These are phyloP conservation scores for Cubamyces lactineus DNA, from an alignment of 768 basidiomycete species.

Conservation along the genomic window DNA sequence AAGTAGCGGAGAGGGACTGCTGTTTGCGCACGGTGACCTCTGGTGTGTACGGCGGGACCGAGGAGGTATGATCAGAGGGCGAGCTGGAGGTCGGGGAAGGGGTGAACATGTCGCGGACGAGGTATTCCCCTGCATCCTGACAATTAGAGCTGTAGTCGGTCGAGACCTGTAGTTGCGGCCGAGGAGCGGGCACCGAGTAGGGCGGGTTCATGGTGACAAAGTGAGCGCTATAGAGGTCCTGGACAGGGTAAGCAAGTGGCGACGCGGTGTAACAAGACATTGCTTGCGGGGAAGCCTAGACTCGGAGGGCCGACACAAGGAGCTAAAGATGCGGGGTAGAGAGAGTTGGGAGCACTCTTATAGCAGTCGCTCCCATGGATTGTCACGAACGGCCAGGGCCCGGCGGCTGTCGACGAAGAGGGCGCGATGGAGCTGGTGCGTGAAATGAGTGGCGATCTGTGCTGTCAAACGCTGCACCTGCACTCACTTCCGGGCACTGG, in stretches of 20 bases:
- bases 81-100: constrained; percentile 16
- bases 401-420: neutral
- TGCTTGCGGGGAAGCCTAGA: neutral
- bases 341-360: neutral
- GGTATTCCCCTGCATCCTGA: constrained; percentile 6
- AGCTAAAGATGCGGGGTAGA: neutral
- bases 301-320: neutral
- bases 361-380: neutral
- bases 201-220: neutral
- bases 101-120: constrained; percentile 20
- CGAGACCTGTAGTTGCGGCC: constrained; percentile 13
- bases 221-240: neutral
- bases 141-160: neutral
- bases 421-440: neutral
- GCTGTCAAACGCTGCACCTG: constrained; percentile 7
- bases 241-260: neutral
- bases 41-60: neutral
- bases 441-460: constrained; percentile 17
- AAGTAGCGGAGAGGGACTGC: neutral
- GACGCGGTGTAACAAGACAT: constrained; percentile 5
- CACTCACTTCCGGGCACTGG: neutral
- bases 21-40: neutral
- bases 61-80: neutral
- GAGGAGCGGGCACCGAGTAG: neutral
- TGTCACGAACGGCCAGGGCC: neutral